Evolutionary conservation across 768 basidiomycete genomes (phyloP), one percentile per base, ranked within the genome.

Genomic region (Chalciporus sphaerocephalus): DNA sequence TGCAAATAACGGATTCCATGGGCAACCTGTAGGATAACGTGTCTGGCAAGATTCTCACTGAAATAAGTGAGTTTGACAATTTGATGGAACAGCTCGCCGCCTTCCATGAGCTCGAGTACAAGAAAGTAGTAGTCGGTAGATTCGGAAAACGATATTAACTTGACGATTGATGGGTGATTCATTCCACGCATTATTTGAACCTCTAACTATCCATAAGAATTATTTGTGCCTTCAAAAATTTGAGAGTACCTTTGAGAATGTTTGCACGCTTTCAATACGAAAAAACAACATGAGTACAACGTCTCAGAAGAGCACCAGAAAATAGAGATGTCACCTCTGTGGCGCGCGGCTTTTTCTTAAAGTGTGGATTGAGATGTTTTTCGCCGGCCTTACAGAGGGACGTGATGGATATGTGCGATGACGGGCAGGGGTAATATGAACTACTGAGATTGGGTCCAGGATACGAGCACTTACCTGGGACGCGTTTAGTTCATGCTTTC

Each of bases 21-120:
- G 0, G 91, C 92, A 20, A 96, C 93, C 69, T 99, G 96, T 0
- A 96, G 72, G 56, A 99, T 97, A 58, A 98, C 94, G 62, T 98
- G 96, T 10, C 94, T 85, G 5, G 96, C 79, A n/a, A 99, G 84
- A 46, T 87, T 90, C 69, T 99, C 96, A 65, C 88, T 92, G 65
- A 99, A 99, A 69, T 98, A 99, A 3, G 96, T 99, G 50, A 98
- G 79, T 65, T 96, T 98, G 69, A 99, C 96, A 62, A 97, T 97
- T 64, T 96, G 94, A 62, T 97, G 93, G 74, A 99, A 99, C 2
- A 99, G 75, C 66, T 99, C 96, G 50, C 96, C 96, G 47, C 96
- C 96, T 62, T 87, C 89, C 92, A 97, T 89, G 37, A 98, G 74
- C 68, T 99, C 96, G 47, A 99, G 74, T 15, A 98, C 80, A 13